Evolutionary conservation across 768 basidiomycete species (phyloP), one percentile per base, ranked within the genome.

Genomic region (Mycena rebaudengoi): DNA sequence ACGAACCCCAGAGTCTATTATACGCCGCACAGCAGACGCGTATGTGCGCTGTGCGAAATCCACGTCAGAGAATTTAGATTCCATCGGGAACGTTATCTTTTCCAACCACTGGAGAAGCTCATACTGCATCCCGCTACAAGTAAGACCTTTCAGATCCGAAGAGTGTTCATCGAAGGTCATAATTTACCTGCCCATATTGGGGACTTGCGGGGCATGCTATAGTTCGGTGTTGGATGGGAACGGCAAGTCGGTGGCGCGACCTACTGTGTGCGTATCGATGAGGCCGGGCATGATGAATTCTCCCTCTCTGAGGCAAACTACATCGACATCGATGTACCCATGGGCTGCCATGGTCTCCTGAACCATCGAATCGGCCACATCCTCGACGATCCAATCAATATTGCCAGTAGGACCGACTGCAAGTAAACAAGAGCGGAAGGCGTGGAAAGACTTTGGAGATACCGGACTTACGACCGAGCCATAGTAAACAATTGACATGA

Each of bases 361-460:
- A 8, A 92, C 68, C 50, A 73, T 72, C 46, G 80, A 74, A 13
- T 76, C 70, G 29, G 72, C 74, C 18, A 93, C 86, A 73, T 91
- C 80, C 44, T 85, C 78, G 45, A 86, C 85, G 39, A 94, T 79
- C 91, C 91, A 95, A 29, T 85, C 84, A 48, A 96, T 91, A 50
- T 83, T 72, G 0, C 91, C 90, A 2, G 79, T 69, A 2, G 68
- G 13, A 21, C 69, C 76, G 45, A 92, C 84, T 21, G 77, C 82
- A 30, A 91, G 67, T n/a, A 89, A 73, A 62, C 84, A 81, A 20
- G 69, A 69, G 0, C 82, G 79, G 28, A 82, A 74, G 25, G 85
- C 79, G 46, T 70, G 67, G 66, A 78, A 82, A 21, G 71, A 53
- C 0, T 74, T 71, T 26, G 80, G 74, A 2, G 78, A 75, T 18